Percentiles rank a stretch among this genome's conserved stretches.
Conservation (phyloP, 768 basidiomycete species). For the Phaeotremella skinneri region DNA sequence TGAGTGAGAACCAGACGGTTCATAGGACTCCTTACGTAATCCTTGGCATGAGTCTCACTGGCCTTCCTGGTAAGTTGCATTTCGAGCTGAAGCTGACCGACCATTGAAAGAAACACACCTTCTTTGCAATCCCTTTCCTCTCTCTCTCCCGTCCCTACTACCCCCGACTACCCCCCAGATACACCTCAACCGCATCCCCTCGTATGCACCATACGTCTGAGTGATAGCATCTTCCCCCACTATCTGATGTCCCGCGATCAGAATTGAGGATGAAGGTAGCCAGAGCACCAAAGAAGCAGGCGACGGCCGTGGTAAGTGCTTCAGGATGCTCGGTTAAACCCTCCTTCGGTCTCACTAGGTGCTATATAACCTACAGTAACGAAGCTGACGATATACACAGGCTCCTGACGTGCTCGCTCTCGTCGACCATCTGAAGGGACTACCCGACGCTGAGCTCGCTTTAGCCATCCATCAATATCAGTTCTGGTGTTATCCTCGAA, state of each 20-base stretch:
- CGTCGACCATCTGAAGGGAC: conserved; percentile 66
- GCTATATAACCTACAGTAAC: not conserved
- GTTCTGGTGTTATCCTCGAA: conserved; percentile 90
- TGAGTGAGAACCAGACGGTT: too few relatives aligned
- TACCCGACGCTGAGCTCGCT: conserved; percentile 69
- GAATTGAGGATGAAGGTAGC: conserved; percentile 46
- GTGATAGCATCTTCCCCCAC: not conserved
- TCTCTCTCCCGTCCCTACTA: not conserved
- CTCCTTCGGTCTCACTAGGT: too few relatives aligned
- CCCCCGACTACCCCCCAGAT: not conserved
- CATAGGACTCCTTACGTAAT: too few relatives aligned
- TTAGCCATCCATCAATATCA: conserved; percentile 67
- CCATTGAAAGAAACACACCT: too few relatives aligned
- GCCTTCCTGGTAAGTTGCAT: too few relatives aligned
- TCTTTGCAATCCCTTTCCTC: not conserved
- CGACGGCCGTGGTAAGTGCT: conserved; percentile 31
- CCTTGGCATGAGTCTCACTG: too few relatives aligned
- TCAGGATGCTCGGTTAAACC: too few relatives aligned
- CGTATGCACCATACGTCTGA: not conserved
- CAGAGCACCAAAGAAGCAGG: conserved; percentile 36
- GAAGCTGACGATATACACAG: conserved; percentile 27
- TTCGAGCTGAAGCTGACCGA: too few relatives aligned
- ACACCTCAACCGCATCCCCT: not conserved
- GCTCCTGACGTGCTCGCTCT: conserved; percentile 63
- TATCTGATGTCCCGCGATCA: conserved; percentile 1